Evolutionary conservation across 148 eudicot genomes (phyloP).

Genomic region (Rhododendron ferrugineum): DNA sequence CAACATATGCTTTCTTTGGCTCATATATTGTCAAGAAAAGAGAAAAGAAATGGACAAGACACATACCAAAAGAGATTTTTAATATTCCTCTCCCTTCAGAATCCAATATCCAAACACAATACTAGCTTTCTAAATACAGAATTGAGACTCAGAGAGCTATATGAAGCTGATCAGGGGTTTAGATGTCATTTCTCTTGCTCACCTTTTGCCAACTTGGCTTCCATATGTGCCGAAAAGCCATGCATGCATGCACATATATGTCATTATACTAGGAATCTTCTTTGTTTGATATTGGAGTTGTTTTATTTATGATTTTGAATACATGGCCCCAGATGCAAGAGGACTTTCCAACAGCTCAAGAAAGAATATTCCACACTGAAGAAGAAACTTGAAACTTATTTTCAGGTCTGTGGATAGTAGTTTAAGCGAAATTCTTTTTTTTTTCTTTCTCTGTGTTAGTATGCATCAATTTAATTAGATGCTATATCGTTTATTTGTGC

Average conservation of each 20-base stretch:
- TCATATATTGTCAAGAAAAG: background rate
- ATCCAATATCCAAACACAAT: background rate
- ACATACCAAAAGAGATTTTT: background rate
- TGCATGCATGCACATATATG: background rate
- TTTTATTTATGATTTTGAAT: background rate
- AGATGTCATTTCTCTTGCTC: background rate
- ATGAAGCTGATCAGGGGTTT: background rate
- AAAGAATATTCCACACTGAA: slow-evolving; percentile 66
- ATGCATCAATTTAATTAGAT: background rate
- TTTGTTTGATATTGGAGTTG: background rate
- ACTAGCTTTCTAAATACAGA: background rate
- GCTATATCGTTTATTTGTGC: slow-evolving; percentile 13
- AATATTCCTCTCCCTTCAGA: background rate
- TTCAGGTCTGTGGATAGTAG: slow-evolving; percentile 45
- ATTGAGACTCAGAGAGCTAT: background rate
- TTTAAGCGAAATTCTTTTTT: background rate
- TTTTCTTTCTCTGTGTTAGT: background rate
- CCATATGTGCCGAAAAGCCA: background rate
- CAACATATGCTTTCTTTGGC: background rate
- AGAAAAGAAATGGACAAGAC: background rate
- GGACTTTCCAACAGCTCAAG: slow-evolving; percentile 73
- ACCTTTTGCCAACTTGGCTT: background rate
- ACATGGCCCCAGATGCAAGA: slow-evolving; percentile 51
- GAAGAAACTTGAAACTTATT: slow-evolving; percentile 77
- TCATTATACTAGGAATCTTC: background rate